Conservation (phyloP, 176 grass and related monocot species). For the Tillandsia leiboldiana region DNA sequence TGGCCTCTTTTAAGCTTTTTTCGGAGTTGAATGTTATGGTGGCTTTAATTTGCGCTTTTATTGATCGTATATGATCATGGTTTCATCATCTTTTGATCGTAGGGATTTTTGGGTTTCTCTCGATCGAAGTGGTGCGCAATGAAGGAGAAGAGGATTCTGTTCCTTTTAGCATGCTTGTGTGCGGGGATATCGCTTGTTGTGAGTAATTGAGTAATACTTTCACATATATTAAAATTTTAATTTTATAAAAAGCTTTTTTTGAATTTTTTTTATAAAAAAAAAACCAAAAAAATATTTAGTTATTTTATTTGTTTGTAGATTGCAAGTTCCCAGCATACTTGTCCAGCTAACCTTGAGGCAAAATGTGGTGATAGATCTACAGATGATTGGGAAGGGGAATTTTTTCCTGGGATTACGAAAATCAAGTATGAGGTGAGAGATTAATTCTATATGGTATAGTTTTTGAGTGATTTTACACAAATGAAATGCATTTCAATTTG, state of each 20-base stretch:
- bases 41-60: neutral
- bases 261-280: neutral
- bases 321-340: slow-evolving; percentile 27
- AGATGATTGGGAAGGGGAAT: slow-evolving; percentile 66
- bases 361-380: slow-evolving; percentile 35
- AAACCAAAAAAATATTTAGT: neutral
- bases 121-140: slow-evolving; percentile 17
- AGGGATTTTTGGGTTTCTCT: neutral
- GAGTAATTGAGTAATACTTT: slow-evolving; percentile 13
- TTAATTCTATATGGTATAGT: neutral
- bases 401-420: slow-evolving; percentile 63
- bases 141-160: slow-evolving; percentile 26
- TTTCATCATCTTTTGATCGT: neutral
- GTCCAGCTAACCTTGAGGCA: slow-evolving; percentile 44
- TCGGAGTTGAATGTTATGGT: neutral
- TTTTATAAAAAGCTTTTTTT: neutral
- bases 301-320: slow-evolving; percentile 20
- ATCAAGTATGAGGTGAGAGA: slow-evolving; percentile 80
- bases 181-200: slow-evolving; percentile 31
- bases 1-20: too few species aligned
- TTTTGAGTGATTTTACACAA: neutral
- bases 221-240: neutral
- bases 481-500: neutral
- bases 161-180: slow-evolving; percentile 25
- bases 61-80: neutral